A percentile compares a stretch with the other conserved stretches of the same genome.
phyloP scores from a whole-genome alignment of 2,329 filamentous ascomycete species.

The Monosporascus ibericus region DNA sequence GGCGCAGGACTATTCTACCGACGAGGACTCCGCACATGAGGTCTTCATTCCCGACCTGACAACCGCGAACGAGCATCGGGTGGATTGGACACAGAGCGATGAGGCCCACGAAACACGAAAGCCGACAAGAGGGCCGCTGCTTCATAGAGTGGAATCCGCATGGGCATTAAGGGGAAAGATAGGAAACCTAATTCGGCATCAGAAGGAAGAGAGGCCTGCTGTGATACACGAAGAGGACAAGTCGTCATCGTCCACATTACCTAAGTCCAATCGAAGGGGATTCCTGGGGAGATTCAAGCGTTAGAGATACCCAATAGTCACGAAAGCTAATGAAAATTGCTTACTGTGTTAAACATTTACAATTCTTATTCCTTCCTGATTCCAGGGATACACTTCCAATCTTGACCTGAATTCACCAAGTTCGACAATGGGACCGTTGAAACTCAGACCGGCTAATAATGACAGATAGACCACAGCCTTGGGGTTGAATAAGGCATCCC shows the following conservation, averaged over 20 bases:
- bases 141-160: slow-evolving; percentile 41
- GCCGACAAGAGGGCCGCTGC: slow-evolving; percentile 20
- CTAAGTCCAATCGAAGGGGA: slow-evolving; percentile 29
- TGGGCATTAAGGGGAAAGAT: slow-evolving; percentile 42
- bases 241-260: slow-evolving; percentile 7
- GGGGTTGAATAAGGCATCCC: too few relatives aligned
- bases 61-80: slow-evolving; percentile 30
- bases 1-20: not conserved
- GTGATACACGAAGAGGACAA: slow-evolving; percentile 6
- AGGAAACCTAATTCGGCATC: slow-evolving; percentile 24
- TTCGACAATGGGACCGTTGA: too few relatives aligned
- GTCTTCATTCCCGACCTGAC: slow-evolving; percentile 17
- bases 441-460: too few relatives aligned
- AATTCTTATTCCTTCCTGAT: not conserved
- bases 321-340: not conserved
- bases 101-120: slow-evolving; percentile 25
- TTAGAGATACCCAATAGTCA: slow-evolving; percentile 3
- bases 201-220: slow-evolving; percentile 17
- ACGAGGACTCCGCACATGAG: slow-evolving; percentile 17
- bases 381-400: not conserved
- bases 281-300: slow-evolving; percentile 41
- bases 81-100: slow-evolving; percentile 56
- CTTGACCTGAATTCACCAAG: not conserved
- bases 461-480: too few relatives aligned
- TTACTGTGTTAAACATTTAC: not conserved